phyloP scores from a whole-genome alignment of 75 land plant species.

The Pinus tabuliformis region DNA sequence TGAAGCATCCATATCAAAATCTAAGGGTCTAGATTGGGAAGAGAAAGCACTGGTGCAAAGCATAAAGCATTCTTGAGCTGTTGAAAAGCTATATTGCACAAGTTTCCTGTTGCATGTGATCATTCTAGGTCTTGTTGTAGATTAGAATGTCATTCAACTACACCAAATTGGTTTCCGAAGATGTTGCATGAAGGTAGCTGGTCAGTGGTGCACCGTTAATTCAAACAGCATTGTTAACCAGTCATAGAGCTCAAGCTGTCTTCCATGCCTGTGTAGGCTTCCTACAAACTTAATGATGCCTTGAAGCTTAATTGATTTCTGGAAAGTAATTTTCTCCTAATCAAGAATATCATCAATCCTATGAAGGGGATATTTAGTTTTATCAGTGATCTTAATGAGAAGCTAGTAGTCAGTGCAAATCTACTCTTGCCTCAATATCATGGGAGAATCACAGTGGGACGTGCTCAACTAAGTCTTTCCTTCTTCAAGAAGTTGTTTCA shows the following conservation, averaged over 20 bases:
- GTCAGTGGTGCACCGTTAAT: not conserved
- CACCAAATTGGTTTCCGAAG: too few species aligned
- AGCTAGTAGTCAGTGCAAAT: not conserved
- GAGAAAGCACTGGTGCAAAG: too few species aligned
- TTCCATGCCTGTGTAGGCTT: not conserved
- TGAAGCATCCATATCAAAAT: too few species aligned
- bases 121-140: too few species aligned
- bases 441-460: not conserved
- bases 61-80: too few species aligned
- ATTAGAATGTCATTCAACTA: too few species aligned
- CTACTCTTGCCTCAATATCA: not conserved
- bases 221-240: not conserved
- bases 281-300: not conserved
- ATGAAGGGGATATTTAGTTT: not conserved
- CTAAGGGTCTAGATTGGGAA: too few species aligned
- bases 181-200: not conserved
- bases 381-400: not conserved
- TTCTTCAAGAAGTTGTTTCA: not conserved
- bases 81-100: too few species aligned
- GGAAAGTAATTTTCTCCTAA: not conserved
- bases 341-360: not conserved
- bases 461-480: not conserved
- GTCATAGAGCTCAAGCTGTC: not conserved
- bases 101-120: too few species aligned
- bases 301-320: not conserved